phyloP scores from a whole-genome alignment of 805 yeast genomes.

The Ogataea allantospora region DNA sequence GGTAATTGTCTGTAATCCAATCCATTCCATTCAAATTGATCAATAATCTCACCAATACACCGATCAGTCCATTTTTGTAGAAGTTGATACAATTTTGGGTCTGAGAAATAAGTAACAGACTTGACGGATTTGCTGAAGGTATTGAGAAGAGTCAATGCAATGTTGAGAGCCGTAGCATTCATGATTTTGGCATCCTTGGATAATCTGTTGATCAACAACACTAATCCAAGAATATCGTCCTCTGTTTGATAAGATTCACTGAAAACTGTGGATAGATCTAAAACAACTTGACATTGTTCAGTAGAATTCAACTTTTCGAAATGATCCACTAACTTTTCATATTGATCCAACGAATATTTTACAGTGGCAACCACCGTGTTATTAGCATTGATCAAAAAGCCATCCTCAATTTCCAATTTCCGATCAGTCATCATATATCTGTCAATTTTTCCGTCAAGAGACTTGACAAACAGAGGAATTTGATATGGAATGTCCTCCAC shows the following conservation, averaged over 20 bases:
- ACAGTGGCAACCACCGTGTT: slow-evolving; percentile 48
- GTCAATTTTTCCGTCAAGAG: slow-evolving; percentile 34
- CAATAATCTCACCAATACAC: slow-evolving; percentile 19
- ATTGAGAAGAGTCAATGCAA: slow-evolving; percentile 36
- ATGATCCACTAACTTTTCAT: slow-evolving; percentile 26
- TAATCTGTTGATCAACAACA: slow-evolving; percentile 32
- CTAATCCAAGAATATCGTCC: slow-evolving; percentile 34
- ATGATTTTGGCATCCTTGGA: slow-evolving; percentile 25
- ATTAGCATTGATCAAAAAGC: slow-evolving; percentile 42
- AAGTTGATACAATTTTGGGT: slow-evolving; percentile 12
- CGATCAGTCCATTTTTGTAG: slow-evolving; percentile 18
- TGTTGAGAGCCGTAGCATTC: slow-evolving; percentile 36
- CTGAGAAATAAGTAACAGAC: slow-evolving; percentile 23
- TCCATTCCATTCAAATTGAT: slow-evolving; percentile 40
- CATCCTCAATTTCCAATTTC: slow-evolving; percentile 23
- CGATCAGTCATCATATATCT: slow-evolving; percentile 47
- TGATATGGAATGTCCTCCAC: slow-evolving; percentile 61
- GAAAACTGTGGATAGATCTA: slow-evolving; percentile 41
- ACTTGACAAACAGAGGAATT: slow-evolving; percentile 52
- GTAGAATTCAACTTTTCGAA: slow-evolving; percentile 25
- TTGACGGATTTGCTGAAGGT: slow-evolving; percentile 30
- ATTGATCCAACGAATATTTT: slow-evolving; percentile 39
- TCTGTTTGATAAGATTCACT: slow-evolving; percentile 34
- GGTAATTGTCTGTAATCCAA: slow-evolving; percentile 24
- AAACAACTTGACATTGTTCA: slow-evolving; percentile 38